phyloP scores from a whole-genome alignment of 345 rosid species.

The Theobroma cacao region DNA sequence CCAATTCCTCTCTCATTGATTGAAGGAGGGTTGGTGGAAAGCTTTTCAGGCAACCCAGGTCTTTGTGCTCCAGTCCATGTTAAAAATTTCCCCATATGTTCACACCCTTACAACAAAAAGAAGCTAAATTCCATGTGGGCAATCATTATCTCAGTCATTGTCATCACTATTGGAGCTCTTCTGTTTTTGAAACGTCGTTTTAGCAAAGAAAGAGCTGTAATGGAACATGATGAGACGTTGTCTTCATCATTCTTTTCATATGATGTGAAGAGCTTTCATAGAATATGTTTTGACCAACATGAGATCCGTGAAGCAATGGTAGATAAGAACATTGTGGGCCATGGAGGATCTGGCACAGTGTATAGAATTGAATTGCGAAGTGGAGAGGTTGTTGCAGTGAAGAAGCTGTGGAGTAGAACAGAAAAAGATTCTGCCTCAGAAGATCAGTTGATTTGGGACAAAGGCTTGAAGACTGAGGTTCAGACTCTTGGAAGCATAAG shows the following conservation, averaged over 20 bases:
- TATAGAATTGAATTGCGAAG: conserved; percentile 57
- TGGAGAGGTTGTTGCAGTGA: conserved; percentile 83
- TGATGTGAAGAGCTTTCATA: conserved; percentile 81
- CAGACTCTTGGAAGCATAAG: conserved; percentile 80
- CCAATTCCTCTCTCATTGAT: conserved; percentile 73
- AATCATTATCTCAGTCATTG: conserved; percentile 43
- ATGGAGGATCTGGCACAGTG: conserved; percentile 86
- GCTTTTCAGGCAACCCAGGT: conserved; percentile 80
- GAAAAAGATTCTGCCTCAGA: conserved; percentile 52
- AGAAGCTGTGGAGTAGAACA: conserved; percentile 66
- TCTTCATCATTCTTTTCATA: conserved; percentile 69
- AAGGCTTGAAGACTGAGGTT: conserved; percentile 79
- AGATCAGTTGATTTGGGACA: conserved; percentile 47
- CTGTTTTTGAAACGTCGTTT: conserved; percentile 54
- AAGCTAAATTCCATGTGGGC: conserved; percentile 62
- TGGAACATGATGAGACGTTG: conserved; percentile 55
- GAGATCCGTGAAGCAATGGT: conserved; percentile 73
- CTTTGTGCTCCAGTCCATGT: conserved; percentile 64
- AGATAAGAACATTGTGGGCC: conserved; percentile 82
- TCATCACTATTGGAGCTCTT: conserved; percentile 53
- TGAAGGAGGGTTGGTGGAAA: conserved; percentile 67
- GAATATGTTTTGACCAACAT: conserved; percentile 61
- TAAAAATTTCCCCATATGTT: conserved; percentile 54
- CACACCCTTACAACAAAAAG: conserved; percentile 40
- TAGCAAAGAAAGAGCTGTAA: conserved; percentile 41